Evolutionary conservation across 768 basidiomycete genomes (phyloP).

Genomic region (Suillus weaverae): DNA sequence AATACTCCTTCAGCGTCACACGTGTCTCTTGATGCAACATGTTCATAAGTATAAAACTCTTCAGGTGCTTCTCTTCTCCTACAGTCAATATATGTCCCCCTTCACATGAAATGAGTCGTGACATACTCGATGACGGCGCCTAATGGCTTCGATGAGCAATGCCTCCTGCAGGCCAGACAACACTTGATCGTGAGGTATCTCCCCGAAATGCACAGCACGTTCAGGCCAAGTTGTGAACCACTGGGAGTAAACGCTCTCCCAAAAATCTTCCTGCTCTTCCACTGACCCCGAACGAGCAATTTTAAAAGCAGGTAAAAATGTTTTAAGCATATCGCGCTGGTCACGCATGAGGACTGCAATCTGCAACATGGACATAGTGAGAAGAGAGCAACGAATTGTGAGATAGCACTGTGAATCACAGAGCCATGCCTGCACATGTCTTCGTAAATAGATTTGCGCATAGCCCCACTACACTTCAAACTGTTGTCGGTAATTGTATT

Average conservation of each 20-base stretch:
- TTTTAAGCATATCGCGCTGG: background rate
- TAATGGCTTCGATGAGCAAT: background rate
- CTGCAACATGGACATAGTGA: background rate
- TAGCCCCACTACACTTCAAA: too few species aligned
- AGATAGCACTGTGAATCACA: too few species aligned
- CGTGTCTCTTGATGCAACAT: too few species aligned
- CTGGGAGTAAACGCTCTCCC: background rate
- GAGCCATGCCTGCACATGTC: too few species aligned
- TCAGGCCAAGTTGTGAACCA: background rate
- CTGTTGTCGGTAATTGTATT: background rate
- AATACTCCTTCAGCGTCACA: too few species aligned
- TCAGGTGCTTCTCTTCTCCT: too few species aligned
- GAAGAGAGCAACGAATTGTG: too few species aligned
- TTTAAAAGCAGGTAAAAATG: background rate
- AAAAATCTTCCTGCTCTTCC: background rate
- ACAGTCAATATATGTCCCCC: too few species aligned
- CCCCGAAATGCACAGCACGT: background rate
- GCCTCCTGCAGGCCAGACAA: background rate
- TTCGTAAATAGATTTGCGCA: too few species aligned
- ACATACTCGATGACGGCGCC: background rate
- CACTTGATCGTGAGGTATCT: background rate
- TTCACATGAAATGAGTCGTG: background rate
- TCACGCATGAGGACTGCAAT: background rate
- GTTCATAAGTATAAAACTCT: too few species aligned
- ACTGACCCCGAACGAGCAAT: background rate